phyloP scores from a whole-genome alignment of 371 early-diverging fungal genomes.

The Mortierella sp. region DNA sequence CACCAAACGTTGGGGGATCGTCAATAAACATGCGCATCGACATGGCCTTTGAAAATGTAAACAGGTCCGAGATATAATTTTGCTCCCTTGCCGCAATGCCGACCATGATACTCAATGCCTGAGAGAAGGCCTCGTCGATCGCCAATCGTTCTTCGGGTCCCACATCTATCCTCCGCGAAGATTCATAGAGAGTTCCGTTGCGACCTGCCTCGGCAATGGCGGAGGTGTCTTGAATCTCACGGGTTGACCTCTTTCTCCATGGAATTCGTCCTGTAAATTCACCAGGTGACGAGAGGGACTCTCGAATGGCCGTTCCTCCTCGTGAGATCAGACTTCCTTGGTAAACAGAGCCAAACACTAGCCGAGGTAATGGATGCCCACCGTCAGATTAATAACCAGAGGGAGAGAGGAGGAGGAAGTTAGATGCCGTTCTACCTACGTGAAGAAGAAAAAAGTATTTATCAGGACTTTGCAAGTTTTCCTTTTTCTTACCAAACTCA shows the following conservation, averaged over 20 bases:
- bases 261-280: conserved; percentile 45
- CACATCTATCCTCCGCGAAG: conserved; percentile 54
- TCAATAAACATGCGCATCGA: conserved; percentile 66
- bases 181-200: conserved; percentile 28
- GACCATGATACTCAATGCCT: conserved; percentile 37
- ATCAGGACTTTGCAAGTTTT: too few species aligned
- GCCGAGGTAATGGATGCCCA: too few species aligned
- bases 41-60: conserved; percentile 57
- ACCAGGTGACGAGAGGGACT: conserved; percentile 45
- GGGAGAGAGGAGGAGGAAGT: too few species aligned
- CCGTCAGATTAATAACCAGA: too few species aligned
- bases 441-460: too few species aligned
- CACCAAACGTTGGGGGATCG: conserved; percentile 40
- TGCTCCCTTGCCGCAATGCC: conserved; percentile 44
- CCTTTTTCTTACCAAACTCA: conserved; percentile 54
- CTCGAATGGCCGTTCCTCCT: conserved; percentile 46
- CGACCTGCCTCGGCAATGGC: conserved; percentile 4
- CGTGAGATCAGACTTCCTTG: conserved; percentile 49
- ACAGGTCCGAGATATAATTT: conserved; percentile 46
- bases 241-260: conserved; percentile 49
- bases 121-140: conserved; percentile 64
- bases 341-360: conserved; percentile 49
- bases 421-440: too few species aligned
- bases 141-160: conserved; percentile 60
- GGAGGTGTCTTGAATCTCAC: conserved; percentile 17